phyloP scores from a whole-genome alignment of 805 yeast species.

The Wickerhamomyces subpelliculosus region DNA sequence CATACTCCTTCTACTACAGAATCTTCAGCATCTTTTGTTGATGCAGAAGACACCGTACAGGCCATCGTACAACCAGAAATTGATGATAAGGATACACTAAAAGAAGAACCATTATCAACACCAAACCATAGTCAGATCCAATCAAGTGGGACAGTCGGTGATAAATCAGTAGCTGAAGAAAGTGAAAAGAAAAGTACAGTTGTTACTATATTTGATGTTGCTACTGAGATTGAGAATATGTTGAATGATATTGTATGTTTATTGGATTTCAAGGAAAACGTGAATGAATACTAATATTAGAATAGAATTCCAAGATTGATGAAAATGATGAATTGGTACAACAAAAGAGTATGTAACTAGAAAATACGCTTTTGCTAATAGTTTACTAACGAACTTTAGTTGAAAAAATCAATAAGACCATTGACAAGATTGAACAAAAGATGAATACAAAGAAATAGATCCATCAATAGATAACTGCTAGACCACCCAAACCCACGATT shows the following conservation, averaged over 20 bases:
- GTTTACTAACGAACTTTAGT: slow-evolving; percentile 12
- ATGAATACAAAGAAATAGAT: slow-evolving; percentile 2
- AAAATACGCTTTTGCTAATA: too few species aligned
- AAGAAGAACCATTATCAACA: slow-evolving; percentile 6
- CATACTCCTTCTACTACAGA: background rate
- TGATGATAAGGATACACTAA: background rate
- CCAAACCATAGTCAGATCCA: slow-evolving; percentile 1
- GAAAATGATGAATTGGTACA: slow-evolving; percentile 15
- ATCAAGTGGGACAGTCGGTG: background rate
- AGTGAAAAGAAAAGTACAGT: slow-evolving; percentile 1
- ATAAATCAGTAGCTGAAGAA: background rate
- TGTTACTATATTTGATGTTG: slow-evolving; percentile 26
- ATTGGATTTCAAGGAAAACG: too few species aligned
- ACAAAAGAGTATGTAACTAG: slow-evolving; percentile 7
- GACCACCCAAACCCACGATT: too few species aligned
- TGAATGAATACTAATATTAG: background rate
- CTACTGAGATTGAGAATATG: slow-evolving; percentile 22
- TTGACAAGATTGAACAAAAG: slow-evolving; percentile 18
- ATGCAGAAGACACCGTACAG: background rate
- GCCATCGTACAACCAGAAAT: background rate
- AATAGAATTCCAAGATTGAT: slow-evolving; percentile 12
- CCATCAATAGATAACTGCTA: too few species aligned
- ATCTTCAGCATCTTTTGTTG: background rate
- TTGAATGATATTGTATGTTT: slow-evolving; percentile 16
- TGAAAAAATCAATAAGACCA: slow-evolving; percentile 14